A percentile compares a stretch with the other conserved stretches of the same genome.
These are phyloP conservation scores for Blastomyces parvus DNA, from an alignment of 2,329 filamentous ascomycete species.

Conservation along the genomic window DNA sequence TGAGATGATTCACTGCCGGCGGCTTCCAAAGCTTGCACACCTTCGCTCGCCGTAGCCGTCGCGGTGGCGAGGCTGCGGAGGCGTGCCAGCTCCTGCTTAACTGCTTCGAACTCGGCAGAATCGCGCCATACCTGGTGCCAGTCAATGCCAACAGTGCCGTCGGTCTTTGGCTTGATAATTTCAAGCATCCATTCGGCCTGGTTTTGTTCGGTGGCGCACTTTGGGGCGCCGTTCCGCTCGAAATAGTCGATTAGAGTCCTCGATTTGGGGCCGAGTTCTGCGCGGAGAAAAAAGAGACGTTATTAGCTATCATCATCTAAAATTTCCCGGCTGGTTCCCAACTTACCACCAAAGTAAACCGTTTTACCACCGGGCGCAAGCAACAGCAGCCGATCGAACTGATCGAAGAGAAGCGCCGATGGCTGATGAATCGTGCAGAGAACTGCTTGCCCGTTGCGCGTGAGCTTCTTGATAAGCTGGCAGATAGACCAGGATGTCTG, in stretches of 20 bases:
- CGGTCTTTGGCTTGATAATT: background rate
- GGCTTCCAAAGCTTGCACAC: background rate
- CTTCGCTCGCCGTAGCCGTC: background rate
- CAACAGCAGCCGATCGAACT: conserved; percentile 59
- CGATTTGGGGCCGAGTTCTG: conserved; percentile 70
- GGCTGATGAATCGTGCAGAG: conserved; percentile 97
- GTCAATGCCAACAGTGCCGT: conserved; percentile 25
- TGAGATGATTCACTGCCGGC: background rate
- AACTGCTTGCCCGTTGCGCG: conserved; percentile 79
- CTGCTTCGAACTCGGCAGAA: conserved; percentile 42
- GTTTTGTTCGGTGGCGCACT: conserved; percentile 54
- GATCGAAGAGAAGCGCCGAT: conserved; percentile 85
- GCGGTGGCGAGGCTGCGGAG: conserved; percentile 29
- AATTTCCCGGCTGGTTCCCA: background rate
- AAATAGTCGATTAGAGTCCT: conserved; percentile 62
- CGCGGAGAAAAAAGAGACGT: conserved; percentile 58
- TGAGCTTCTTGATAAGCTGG: conserved; percentile 76
- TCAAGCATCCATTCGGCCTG: conserved; percentile 67
- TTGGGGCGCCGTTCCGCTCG: conserved; percentile 51
- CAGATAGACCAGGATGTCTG: conserved; percentile 91
- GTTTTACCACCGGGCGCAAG: conserved; percentile 55
- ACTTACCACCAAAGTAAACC: conserved; percentile 52
- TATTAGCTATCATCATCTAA: background rate
- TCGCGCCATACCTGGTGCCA: conserved; percentile 46
- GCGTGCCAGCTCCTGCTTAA: conserved; percentile 54